Conservation (phyloP, 371 early-diverging fungal species). For the Synchytrium microbalum region DNA sequence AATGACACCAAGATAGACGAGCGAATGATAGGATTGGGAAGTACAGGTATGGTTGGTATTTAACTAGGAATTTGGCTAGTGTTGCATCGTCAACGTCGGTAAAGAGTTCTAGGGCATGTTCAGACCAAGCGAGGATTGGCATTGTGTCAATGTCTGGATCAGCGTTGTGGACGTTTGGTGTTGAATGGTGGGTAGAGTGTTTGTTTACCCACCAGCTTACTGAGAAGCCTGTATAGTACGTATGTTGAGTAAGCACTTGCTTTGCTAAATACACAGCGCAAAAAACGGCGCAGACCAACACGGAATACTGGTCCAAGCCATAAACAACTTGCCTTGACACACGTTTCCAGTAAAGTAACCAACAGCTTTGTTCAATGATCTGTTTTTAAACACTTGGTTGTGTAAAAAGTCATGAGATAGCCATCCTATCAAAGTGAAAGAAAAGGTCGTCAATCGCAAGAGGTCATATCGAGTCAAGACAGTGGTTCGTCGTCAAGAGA, state of each 20-base stretch:
- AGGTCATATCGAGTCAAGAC: background rate
- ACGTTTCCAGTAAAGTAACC: constrained; percentile 71
- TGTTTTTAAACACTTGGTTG: constrained; percentile 71
- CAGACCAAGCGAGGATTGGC: constrained; percentile 76
- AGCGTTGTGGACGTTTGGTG: constrained; percentile 70
- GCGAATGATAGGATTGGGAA: constrained; percentile 77
- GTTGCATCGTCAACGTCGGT: constrained; percentile 61
- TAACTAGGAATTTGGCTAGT: constrained; percentile 60
- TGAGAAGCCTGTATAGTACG: constrained; percentile 20
- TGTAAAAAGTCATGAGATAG: constrained; percentile 80
- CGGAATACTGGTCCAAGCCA: too few species aligned
- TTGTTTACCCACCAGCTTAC: constrained; percentile 74
- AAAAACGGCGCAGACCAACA: constrained; percentile 46
- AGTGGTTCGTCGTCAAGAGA: background rate
- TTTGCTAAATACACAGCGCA: constrained; percentile 6
- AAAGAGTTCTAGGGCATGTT: constrained; percentile 64
- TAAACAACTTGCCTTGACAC: constrained; percentile 49
- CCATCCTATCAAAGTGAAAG: constrained; percentile 56
- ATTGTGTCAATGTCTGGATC: constrained; percentile 88
- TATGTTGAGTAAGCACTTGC: constrained; percentile 1
- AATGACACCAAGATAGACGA: constrained; percentile 60
- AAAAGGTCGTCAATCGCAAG: background rate
- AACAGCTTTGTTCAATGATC: constrained; percentile 52
- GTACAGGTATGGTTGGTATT: constrained; percentile 68
- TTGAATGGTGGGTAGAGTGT: constrained; percentile 83